phyloP scores from a whole-genome alignment of 257 asterid genomes.

The Galeopsis tetrahit region DNA sequence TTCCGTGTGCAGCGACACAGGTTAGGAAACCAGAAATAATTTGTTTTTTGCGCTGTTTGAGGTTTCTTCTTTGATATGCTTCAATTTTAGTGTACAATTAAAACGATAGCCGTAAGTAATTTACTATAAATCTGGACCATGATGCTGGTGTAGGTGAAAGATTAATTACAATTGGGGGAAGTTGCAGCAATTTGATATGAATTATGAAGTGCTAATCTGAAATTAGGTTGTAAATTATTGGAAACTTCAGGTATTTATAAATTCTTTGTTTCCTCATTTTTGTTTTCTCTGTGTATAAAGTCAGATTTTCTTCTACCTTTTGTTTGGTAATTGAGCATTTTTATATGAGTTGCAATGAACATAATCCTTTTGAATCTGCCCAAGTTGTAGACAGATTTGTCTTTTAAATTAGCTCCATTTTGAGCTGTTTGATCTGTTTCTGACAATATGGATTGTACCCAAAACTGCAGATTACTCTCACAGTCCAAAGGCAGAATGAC shows the following conservation, averaged over 20 bases:
- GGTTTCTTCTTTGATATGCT: too few relatives aligned
- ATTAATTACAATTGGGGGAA: not conserved
- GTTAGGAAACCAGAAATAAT: too few relatives aligned
- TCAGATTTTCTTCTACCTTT: too few relatives aligned
- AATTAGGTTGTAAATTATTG: not conserved
- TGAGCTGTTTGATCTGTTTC: not conserved
- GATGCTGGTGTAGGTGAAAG: not conserved
- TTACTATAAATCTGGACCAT: too few relatives aligned
- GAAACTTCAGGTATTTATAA: not conserved
- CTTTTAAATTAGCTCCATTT: not conserved
- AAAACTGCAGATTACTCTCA: not conserved
- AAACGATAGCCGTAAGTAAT: too few relatives aligned
- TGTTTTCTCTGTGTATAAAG: too few relatives aligned
- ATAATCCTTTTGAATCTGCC: not conserved
- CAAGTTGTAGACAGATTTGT: not conserved
- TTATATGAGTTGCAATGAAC: not conserved
- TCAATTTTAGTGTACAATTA: too few relatives aligned
- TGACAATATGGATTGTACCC: not conserved
- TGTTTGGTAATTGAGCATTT: not conserved
- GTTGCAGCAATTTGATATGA: not conserved
- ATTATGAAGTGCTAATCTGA: not conserved
- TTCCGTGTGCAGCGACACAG: too few relatives aligned
- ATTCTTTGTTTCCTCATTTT: not conserved
- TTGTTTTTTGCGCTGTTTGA: too few relatives aligned
- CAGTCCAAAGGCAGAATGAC: not conserved